A percentile compares a stretch with the other conserved stretches of the same genome.
These are phyloP conservation scores for Stephania cephalantha DNA, from an alignment of 164 flowering plant species.

Conservation along the genomic window DNA sequence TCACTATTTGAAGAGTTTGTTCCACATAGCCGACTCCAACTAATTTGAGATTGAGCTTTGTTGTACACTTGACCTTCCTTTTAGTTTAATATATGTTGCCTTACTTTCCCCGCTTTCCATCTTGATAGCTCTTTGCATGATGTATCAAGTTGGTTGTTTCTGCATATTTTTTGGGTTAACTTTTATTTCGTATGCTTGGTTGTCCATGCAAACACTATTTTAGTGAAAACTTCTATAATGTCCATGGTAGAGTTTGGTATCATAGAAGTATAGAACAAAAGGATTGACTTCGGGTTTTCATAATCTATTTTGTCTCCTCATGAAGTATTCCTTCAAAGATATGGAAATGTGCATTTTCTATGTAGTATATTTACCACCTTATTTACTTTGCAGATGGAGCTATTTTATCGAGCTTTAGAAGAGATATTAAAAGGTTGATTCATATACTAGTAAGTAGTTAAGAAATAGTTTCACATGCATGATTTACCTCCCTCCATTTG, in stretches of 20 bases:
- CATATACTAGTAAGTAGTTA: neutral
- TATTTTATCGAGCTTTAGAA: constrained; percentile 1
- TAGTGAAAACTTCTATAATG: neutral
- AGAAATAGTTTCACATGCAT: neutral
- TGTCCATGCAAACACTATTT: neutral
- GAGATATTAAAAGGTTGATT: neutral
- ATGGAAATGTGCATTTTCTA: neutral
- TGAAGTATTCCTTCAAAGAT: neutral
- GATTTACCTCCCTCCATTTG: neutral
- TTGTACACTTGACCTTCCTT: neutral
- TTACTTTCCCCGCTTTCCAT: neutral
- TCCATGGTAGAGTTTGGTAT: neutral
- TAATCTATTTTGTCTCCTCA: neutral
- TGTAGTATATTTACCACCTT: neutral
- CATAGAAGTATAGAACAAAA: neutral
- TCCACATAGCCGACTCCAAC: no score
- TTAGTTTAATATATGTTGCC: no score
- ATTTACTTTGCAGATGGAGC: constrained; percentile 1
- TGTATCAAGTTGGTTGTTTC: neutral
- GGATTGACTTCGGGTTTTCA: neutral
- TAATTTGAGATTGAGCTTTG: no score
- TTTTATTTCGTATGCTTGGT: no score
- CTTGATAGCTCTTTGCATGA: neutral
- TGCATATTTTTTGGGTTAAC: neutral
- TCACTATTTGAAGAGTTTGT: no score